Percentiles rank a stretch among this genome's conserved stretches.
Conservation (phyloP, 1,284 basidiomycete species). For the Grifola frondosa region DNA sequence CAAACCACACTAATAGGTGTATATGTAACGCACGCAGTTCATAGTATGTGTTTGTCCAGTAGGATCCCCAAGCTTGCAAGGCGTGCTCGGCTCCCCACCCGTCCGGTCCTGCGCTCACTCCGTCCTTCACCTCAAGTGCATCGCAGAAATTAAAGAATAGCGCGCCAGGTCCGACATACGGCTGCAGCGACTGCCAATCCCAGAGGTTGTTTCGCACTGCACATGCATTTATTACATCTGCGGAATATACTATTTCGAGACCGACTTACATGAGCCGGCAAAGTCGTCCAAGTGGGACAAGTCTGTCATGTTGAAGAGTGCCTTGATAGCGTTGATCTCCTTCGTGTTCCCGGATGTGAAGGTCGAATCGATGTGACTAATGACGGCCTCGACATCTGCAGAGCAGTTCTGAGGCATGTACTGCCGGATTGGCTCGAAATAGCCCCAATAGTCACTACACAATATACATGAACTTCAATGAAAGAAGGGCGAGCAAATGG, state of each 20-base stretch:
- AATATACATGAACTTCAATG: not conserved
- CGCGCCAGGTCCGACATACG: constrained; percentile 38
- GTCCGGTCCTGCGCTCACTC: constrained; percentile 47
- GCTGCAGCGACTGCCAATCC: constrained; percentile 59
- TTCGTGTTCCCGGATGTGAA: constrained; percentile 44
- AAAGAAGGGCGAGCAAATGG: not conserved
- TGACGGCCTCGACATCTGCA: constrained; percentile 65
- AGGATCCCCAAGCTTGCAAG: constrained; percentile 59
- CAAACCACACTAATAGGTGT: too few relatives aligned
- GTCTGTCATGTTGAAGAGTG: constrained; percentile 54
- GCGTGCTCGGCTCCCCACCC: constrained; percentile 70
- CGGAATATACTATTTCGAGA: not conserved
- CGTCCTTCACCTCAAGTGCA: constrained; percentile 67
- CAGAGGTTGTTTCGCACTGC: constrained; percentile 54
- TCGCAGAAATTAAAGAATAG: constrained; percentile 70
- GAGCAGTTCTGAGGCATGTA: constrained; percentile 76
- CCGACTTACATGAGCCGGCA: constrained; percentile 50
- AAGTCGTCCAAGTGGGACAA: constrained; percentile 67
- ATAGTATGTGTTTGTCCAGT: constrained; percentile 50
- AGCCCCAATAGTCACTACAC: constrained; percentile 56
- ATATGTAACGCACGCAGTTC: constrained; percentile 38
- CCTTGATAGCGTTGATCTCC: constrained; percentile 53
- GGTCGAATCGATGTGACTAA: constrained; percentile 58
- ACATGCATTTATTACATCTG: not conserved
- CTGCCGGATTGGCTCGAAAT: constrained; percentile 68